Percentiles rank a stretch among this genome's conserved stretches.
phyloP scores from a whole-genome alignment of 2,329 filamentous ascomycete species.

The Ophiosphaerella korrae region DNA sequence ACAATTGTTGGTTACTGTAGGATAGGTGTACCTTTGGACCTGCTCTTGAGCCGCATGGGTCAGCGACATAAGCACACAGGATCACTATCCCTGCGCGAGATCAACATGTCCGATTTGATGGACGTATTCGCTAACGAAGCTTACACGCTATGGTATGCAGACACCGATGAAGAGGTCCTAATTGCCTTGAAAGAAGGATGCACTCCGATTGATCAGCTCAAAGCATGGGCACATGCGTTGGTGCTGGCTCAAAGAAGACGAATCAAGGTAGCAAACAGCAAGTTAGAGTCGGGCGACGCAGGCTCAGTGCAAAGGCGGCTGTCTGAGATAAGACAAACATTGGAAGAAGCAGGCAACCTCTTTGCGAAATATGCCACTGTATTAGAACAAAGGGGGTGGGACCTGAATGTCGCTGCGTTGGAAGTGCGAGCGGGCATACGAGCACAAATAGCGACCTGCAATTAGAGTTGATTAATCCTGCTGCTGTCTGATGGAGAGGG shows the following conservation, averaged over 20 bases:
- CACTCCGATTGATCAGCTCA: slow-evolving; percentile 57
- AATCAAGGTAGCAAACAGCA: slow-evolving; percentile 8
- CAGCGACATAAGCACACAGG: slow-evolving; percentile 30
- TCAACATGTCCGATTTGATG: slow-evolving; percentile 57
- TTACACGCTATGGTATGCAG: slow-evolving; percentile 66
- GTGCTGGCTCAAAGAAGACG: slow-evolving; percentile 47
- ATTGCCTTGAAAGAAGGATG: slow-evolving; percentile 69
- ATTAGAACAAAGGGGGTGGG: slow-evolving; percentile 64
- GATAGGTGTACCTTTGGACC: slow-evolving; percentile 58
- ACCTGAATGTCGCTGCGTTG: slow-evolving; percentile 66
- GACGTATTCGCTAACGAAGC: slow-evolving; percentile 56
- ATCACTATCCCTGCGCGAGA: slow-evolving; percentile 26
- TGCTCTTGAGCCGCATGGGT: slow-evolving; percentile 38
- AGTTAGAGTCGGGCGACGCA: slow-evolving; percentile 18
- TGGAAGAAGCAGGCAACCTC: slow-evolving; percentile 46
- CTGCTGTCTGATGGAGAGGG: no score
- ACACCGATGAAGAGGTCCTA: slow-evolving; percentile 46
- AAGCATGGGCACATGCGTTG: slow-evolving; percentile 67
- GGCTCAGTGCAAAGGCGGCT: slow-evolving; percentile 47
- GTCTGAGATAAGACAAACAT: slow-evolving; percentile 47
- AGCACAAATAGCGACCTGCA: slow-evolving; percentile 16
- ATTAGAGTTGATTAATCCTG: no score
- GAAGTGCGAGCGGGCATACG: slow-evolving; percentile 65
- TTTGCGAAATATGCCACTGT: slow-evolving; percentile 54
- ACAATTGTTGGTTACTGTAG: slow-evolving; percentile 58